Evolutionary conservation across 495 filamentous ascomycete genomes (phyloP), one percentile per base, ranked within the genome.

Genomic region (Hypomontagnella monticulosa): DNA sequence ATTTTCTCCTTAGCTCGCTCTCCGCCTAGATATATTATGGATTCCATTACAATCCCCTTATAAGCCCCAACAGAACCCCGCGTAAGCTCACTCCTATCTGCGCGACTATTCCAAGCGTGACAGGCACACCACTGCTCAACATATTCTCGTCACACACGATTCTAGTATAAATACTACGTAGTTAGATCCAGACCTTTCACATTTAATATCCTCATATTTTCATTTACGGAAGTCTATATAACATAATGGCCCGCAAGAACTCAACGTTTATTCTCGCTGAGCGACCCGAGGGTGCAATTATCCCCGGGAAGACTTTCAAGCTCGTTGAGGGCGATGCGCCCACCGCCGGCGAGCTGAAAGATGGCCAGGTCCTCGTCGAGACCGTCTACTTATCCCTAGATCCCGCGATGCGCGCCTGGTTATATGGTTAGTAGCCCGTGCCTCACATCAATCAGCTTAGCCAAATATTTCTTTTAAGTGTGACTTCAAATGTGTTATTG

Each of bases 331-430:
- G 67, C 1, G 61, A 76, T 27, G 76, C 84, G 40, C 73, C 81
- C 9, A 64, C 77, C n/a, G 66, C 71, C 37, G 44, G 40, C 20
- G 65, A 79, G 30, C 78, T 84, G 4, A 74, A 80, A 20, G 72
- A 83, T 69, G 81, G 85, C 63, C 80, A 89, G 58, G 70, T 88
- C 43, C 81, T 91, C 23, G 76, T 90, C 10, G 83, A 89, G 56
- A 78, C 78, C 1, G 77, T 86, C 52, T 90, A 88, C 75, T 75
- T 91, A 66, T 88, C 85, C 10, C 82, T 90, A 62, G 89, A 94
- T 76, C 90, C 91, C 0, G 89, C 90, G n/a, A 91, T 93, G 86
- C 83, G 91, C 58, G 85, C 86, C 62, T 93, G 90, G 91, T 81
- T 95, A 0, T 70, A 76, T 30, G 79, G 78, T 80, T 30, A 38